phyloP scores from a whole-genome alignment of 805 yeast genomes.

The Candida cerambycidarum region DNA sequence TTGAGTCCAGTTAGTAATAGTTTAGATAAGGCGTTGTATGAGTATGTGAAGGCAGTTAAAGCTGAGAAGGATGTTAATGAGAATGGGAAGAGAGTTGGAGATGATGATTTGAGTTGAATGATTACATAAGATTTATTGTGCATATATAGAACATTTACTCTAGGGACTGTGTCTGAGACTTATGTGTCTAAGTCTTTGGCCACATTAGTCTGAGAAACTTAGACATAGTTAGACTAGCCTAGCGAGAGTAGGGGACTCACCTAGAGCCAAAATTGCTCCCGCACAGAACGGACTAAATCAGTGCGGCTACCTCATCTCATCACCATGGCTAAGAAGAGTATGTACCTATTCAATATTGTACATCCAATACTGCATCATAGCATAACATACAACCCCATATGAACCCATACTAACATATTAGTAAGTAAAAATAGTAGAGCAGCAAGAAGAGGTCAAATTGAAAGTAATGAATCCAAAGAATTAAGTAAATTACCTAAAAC shows the following conservation, averaged over 20 bases:
- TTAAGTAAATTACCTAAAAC: conserved; percentile 56
- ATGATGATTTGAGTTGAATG: not conserved
- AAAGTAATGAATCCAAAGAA: conserved; percentile 45
- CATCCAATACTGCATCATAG: too few species aligned
- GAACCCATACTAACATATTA: conserved; percentile 16
- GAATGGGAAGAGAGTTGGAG: conserved; percentile 32
- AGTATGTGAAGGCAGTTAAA: conserved; percentile 32
- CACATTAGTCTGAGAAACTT: too few species aligned
- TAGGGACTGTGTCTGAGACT: too few species aligned
- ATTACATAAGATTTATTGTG: not conserved
- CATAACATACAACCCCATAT: too few species aligned
- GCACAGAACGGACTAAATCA: too few species aligned
- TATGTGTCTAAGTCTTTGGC: too few species aligned
- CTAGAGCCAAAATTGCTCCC: too few species aligned
- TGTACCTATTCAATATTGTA: conserved; percentile 15
- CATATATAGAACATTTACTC: too few species aligned
- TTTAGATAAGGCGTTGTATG: conserved; percentile 33
- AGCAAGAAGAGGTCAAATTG: conserved; percentile 66
- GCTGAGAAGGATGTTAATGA: conserved; percentile 23
- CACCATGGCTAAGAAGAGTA: conserved; percentile 42
- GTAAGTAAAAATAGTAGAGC: conserved; percentile 74
- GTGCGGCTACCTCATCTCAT: conserved; percentile 13
- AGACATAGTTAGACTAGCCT: too few species aligned
- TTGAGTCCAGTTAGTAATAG: conserved; percentile 31
- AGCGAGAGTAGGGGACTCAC: too few species aligned